Percentiles rank a stretch among this genome's conserved stretches.
Conservation (phyloP, 2,329 filamentous ascomycete genomes). For the Xylaria sp. region DNA sequence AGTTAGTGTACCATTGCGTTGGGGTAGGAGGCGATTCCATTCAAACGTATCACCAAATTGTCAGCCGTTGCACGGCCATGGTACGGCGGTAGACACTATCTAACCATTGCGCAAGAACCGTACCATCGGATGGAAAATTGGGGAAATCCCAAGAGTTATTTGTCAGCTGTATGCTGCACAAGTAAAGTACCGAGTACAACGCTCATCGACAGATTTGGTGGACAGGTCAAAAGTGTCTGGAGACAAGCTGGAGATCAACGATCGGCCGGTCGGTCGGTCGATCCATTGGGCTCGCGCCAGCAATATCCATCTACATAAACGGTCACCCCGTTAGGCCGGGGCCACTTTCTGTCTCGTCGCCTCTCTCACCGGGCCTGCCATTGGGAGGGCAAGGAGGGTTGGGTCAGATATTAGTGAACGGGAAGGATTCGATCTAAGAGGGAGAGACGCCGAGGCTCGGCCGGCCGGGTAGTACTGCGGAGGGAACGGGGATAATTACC, state of each 20-base stretch:
- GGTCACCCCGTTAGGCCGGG: slow-evolving; percentile 9
- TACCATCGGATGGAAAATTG: background rate
- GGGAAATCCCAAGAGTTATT: background rate
- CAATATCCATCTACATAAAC: background rate
- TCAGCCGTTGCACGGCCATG: background rate
- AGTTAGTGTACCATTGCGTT: background rate
- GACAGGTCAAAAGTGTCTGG: background rate
- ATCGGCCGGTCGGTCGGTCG: too few relatives aligned
- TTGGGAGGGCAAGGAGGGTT: too few relatives aligned
- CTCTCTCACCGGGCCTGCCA: too few relatives aligned
- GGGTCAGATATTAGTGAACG: slow-evolving; percentile 2
- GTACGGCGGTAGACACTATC: background rate
- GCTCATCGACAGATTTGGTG: slow-evolving; percentile 9
- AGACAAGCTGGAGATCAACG: background rate
- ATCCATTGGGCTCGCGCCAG: slow-evolving; percentile 13
- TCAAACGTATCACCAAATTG: background rate
- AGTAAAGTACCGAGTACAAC: background rate
- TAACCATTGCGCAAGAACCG: background rate
- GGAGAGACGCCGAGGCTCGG: slow-evolving; percentile 13
- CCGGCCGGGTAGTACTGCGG: background rate
- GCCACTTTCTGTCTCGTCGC: slow-evolving; percentile 9
- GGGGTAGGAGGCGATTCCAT: background rate
- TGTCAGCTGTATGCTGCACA: slow-evolving; percentile 15
- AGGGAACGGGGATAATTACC: background rate
- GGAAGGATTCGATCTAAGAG: slow-evolving; percentile 8